Base-by-base conservation (phyloP, 352 stramenopile genomes). In the Globisporangium splendens region DNA sequence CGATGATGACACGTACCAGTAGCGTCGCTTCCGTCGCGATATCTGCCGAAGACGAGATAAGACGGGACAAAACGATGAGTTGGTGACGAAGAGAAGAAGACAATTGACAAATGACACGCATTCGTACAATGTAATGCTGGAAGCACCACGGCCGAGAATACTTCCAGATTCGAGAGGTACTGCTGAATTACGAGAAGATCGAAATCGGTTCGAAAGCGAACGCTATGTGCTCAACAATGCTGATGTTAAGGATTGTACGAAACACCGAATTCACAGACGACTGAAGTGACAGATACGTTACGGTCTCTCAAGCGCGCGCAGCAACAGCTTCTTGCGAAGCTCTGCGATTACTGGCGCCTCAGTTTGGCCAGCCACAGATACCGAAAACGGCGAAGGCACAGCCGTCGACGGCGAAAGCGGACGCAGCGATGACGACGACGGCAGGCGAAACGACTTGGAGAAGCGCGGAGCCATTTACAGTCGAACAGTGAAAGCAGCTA, bases 171-270 rank as follows among this genome's bases (percentile, higher is more conserved):
- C 14, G 55, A 59, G 15, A 91, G 65, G 22, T 75, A 74, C 43
- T 89, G 76, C 21, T 70, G 63, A 55, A 89, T 75, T 38, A 88
- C 55, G 20, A 77, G 50, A 5, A 88, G 50, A 24, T 91, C 81
- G 24, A 86, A 33, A 48, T 91, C 81, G 7, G 57, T 83, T 4
- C 81, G 76, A n/a, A 84, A 68, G 11, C 79, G 70, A 53, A 68
- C 62, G 0, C 80, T 89, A n/a, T 15, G n/a, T 38, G 3, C 3
- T 44, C 18, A 20, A 35, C 31, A 8, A n/a, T 6, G 51, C n/a
- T 1, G 39, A 50, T 17, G 24, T 17, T 20, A 31, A 5, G 24
- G 24, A 11, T 38, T 10, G 24, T 12, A 50, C 7, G 6, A 20
- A 18, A 22, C 46, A 17, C 38, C 38, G 15, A 50, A 21, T 51